Percentiles rank a stretch among this genome's conserved stretches.
These are phyloP conservation scores for Pisolithus thermaeus DNA, from an alignment of 1,284 basidiomycete genomes.

Conservation along the genomic window DNA sequence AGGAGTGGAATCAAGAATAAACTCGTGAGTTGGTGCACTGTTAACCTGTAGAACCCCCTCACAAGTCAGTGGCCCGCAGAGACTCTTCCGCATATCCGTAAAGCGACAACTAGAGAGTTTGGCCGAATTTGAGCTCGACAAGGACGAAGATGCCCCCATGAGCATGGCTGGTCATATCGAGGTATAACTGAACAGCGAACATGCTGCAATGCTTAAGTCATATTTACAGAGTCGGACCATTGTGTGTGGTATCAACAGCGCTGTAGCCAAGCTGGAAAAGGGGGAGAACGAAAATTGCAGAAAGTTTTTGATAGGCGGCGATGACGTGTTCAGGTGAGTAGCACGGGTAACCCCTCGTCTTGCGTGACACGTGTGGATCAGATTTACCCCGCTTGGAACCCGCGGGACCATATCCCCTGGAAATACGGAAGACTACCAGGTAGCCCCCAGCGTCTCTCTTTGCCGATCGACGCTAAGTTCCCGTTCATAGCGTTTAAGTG, in stretches of 20 bases:
- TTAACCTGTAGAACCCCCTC: slow-evolving; percentile 5
- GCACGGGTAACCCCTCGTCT: neutral
- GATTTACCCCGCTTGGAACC: slow-evolving; percentile 49
- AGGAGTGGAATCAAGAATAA: slow-evolving; percentile 89
- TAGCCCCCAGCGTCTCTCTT: slow-evolving; percentile 25
- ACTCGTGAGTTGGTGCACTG: slow-evolving; percentile 43
- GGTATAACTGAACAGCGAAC: slow-evolving; percentile 35
- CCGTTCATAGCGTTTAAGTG: slow-evolving; percentile 66
- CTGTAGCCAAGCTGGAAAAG: slow-evolving; percentile 51
- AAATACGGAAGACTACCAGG: slow-evolving; percentile 78
- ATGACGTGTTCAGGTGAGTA: slow-evolving; percentile 27
- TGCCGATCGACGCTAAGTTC: slow-evolving; percentile 5
- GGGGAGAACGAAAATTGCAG: slow-evolving; percentile 83
- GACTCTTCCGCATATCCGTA: slow-evolving; percentile 63
- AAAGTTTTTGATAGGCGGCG: slow-evolving; percentile 54
- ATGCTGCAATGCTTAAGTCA: slow-evolving; percentile 1
- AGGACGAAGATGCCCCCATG: slow-evolving; percentile 89
- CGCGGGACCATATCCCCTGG: slow-evolving; percentile 56
- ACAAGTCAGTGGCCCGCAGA: slow-evolving; percentile 35
- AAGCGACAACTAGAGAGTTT: slow-evolving; percentile 55
- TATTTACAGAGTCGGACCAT: slow-evolving; percentile 43
- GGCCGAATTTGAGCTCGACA: slow-evolving; percentile 69
- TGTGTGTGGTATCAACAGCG: slow-evolving; percentile 83
- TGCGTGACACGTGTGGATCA: slow-evolving; percentile 25
- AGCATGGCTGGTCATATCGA: slow-evolving; percentile 72